Evolutionary conservation across 768 basidiomycete genomes (phyloP).

Genomic region (Podaxis sp.): DNA sequence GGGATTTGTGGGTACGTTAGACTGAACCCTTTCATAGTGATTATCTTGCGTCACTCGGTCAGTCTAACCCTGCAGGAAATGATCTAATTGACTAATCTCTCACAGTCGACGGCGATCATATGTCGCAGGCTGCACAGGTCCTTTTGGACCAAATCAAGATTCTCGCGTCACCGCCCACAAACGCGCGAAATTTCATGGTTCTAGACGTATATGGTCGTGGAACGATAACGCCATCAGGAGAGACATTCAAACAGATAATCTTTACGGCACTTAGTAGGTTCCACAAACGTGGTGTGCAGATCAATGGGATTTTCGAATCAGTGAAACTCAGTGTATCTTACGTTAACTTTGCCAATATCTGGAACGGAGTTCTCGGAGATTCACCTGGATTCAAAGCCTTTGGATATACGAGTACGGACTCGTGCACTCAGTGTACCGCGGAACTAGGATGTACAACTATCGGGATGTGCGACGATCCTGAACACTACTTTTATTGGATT

Average conservation of each 20-base stretch:
- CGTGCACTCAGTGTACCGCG: constrained; percentile 30
- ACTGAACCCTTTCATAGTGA: constrained; percentile 31
- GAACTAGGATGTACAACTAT: constrained; percentile 32
- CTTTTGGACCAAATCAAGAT: constrained; percentile 45
- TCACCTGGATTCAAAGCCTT: constrained; percentile 47
- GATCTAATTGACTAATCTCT: neutral
- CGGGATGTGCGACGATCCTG: constrained; percentile 38
- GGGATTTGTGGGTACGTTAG: neutral
- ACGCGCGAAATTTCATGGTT: constrained; percentile 49
- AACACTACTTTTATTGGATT: constrained; percentile 56
- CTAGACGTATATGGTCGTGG: constrained; percentile 54
- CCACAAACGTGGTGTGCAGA: constrained; percentile 20
- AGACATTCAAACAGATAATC: constrained; percentile 47
- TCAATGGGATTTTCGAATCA: constrained; percentile 19
- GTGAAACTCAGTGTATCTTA: constrained; percentile 41
- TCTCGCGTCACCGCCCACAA: constrained; percentile 50
- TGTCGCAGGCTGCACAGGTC: constrained; percentile 42
- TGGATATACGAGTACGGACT: constrained; percentile 42
- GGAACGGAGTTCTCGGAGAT: constrained; percentile 45
- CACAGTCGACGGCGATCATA: constrained; percentile 45
- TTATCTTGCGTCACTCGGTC: constrained; percentile 42
- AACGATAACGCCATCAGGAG: constrained; percentile 35
- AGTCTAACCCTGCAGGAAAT: constrained; percentile 8
- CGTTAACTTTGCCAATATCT: constrained; percentile 48
- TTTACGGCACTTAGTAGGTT: constrained; percentile 41